phyloP scores from a whole-genome alignment of 164 flowering plant genomes.

The Liriodendron chinense region DNA sequence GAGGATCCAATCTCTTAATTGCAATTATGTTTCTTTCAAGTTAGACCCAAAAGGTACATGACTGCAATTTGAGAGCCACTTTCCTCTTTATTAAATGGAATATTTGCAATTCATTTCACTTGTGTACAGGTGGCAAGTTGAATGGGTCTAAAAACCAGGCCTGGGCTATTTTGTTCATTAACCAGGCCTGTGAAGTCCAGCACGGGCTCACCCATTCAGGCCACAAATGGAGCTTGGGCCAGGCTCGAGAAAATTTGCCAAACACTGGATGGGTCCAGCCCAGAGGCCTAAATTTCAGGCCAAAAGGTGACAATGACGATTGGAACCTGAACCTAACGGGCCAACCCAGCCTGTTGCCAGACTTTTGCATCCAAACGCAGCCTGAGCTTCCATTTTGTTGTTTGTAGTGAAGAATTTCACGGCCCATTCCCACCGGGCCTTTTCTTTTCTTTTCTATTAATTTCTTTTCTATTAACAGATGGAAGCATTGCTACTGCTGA shows the following conservation, averaged over 20 bases:
- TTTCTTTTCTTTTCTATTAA: not conserved
- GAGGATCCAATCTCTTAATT: not conserved
- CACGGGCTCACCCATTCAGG: too few species aligned
- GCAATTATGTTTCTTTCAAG: not conserved
- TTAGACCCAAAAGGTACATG: not conserved
- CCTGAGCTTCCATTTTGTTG: not conserved
- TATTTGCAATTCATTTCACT: constrained; percentile 15
- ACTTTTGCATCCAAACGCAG: not conserved
- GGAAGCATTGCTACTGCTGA: constrained; percentile 62
- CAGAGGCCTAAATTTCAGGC: too few species aligned
- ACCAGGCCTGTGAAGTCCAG: too few species aligned
- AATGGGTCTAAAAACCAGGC: too few species aligned
- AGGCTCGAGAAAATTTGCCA: too few species aligned
- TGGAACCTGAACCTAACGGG: not conserved
- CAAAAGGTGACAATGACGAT: not conserved
- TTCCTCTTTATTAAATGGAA: not conserved
- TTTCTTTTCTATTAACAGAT: constrained; percentile 6
- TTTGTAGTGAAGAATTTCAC: not conserved
- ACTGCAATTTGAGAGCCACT: not conserved
- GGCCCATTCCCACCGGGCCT: not conserved
- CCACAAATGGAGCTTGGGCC: too few species aligned
- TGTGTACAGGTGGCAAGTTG: not conserved
- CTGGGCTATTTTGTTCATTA: too few species aligned
- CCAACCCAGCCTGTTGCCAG: not conserved
- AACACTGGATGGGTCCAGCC: too few species aligned